phyloP scores from a whole-genome alignment of 2,329 filamentous ascomycete genomes.

The Domatiomyces globalis region DNA sequence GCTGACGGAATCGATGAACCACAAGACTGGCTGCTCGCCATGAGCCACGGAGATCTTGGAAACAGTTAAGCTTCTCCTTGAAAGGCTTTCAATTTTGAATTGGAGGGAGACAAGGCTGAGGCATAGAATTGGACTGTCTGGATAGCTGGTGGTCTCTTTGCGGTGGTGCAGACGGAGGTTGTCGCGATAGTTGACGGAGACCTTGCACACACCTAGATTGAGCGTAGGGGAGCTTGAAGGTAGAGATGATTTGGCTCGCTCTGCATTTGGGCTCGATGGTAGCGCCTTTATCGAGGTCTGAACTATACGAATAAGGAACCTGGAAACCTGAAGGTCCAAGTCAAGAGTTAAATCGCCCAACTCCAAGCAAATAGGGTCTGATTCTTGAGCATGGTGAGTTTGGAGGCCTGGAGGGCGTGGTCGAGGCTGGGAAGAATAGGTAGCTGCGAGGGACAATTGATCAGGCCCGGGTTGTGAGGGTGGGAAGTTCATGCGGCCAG shows the following conservation, averaged over 20 bases:
- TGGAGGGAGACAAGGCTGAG: background rate
- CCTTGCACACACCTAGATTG: background rate
- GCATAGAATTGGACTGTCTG: background rate
- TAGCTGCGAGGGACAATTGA: background rate
- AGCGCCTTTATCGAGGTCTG: background rate
- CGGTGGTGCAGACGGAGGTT: background rate
- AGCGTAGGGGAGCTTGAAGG: background rate
- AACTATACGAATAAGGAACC: background rate
- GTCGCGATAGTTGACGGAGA: background rate
- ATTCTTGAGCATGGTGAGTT: background rate
- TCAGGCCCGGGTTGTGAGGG: background rate
- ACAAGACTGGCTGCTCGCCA: conserved; percentile 36
- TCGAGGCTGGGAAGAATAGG: background rate
- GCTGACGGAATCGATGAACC: conserved; percentile 35
- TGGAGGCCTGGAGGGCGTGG: background rate
- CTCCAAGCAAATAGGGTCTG: background rate
- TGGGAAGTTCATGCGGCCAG: background rate
- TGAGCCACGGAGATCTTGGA: conserved; percentile 36
- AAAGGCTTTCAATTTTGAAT: background rate
- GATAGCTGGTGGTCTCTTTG: background rate
- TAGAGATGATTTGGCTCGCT: background rate
- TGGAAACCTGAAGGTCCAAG: background rate
- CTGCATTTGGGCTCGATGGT: background rate
- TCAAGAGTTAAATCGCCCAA: background rate
- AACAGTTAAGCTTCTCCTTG: conserved; percentile 6